Evolutionary conservation across 768 basidiomycete species (phyloP), one percentile per base, ranked within the genome.

Genomic region (Polyporus arcularius): DNA sequence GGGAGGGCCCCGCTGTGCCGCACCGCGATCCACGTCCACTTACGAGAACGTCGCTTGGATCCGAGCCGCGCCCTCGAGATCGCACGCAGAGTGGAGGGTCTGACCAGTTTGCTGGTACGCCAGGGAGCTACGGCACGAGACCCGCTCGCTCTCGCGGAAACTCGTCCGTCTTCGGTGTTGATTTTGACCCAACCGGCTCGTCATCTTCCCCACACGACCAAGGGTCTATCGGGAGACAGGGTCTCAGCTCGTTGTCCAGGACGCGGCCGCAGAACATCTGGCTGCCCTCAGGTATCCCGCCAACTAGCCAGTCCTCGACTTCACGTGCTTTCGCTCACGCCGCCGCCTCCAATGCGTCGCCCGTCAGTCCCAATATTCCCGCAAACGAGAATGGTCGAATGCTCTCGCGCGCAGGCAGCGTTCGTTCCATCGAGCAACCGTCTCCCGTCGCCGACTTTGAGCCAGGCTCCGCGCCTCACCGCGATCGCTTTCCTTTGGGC

Each of bases 331-430:
- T 76, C 58, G 70, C 73, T 12, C 72, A 83, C 28, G 79, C 78
- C 1, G 71, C 62, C 30, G 38, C 63, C 31, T 49, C 61, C 4
- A 52, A 49, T 31, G 12, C 47, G 0, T 59, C 63, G 0, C 60
- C 63, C 28, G 31, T 67, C n/a, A 61, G 56, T 28, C 62, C 65
- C 1, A 59, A 45, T 11, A 53, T 45, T 18, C 57, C 53, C 42
- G 56, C 76, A 79, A 77, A 79, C 45, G 85, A 84, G 61, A 78
- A 73, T 6, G 76, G 83, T 12, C 84, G 84, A 61, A 78, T 76
- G 21, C 38, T 57, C 4, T 63, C 66, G 5, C 58, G 63, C 14
- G 46, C 63, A n/a, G 57, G 60, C 42, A 67, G 66, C 46, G 51
- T 67, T 26, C 62, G 63, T 7, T 51, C 52, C n/a, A 50, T 40